A percentile compares a stretch with the other conserved stretches of the same genome.
Conservation (phyloP, 2,329 filamentous ascomycete species). For the Botrytis hyacinthi region DNA sequence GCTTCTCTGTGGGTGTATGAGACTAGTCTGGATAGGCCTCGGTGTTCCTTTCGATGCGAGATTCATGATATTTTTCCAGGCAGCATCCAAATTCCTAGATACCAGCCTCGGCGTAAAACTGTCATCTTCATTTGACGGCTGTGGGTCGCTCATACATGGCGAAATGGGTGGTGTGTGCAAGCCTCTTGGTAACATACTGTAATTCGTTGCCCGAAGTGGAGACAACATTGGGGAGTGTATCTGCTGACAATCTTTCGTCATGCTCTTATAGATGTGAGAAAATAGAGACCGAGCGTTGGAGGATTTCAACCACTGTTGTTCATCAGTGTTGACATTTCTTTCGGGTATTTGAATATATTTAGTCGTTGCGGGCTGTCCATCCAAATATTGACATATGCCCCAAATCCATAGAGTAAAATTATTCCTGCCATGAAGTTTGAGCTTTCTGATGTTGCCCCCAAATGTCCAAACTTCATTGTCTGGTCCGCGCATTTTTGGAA, state of each 20-base stretch:
- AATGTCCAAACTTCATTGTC: constrained; percentile 30
- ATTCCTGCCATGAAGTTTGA: constrained; percentile 24
- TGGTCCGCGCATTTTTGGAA: constrained; percentile 26
- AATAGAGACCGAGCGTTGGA: neutral
- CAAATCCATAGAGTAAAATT: constrained; percentile 25
- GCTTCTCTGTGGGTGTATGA: neutral
- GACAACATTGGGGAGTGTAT: neutral
- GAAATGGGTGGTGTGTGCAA: neutral
- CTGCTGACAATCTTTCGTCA: neutral
- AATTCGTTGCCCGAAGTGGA: neutral
- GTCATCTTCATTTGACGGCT: neutral
- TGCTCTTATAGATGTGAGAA: constrained; percentile 1
- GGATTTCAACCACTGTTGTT: neutral
- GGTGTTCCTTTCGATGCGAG: neutral
- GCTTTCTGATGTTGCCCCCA: constrained; percentile 24
- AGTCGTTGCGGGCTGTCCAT: constrained; percentile 22
- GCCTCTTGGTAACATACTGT: neutral
- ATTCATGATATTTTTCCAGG: neutral
- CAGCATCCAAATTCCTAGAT: neutral
- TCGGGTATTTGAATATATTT: constrained; percentile 24
- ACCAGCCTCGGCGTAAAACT: neutral
- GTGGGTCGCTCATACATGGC: neutral
- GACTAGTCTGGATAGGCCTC: neutral
- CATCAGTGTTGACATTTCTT: constrained; percentile 6
- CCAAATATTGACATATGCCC: constrained; percentile 29